Evolutionary conservation across 768 basidiomycete species (phyloP).

Genomic region (Tricholoma saponaceum): DNA sequence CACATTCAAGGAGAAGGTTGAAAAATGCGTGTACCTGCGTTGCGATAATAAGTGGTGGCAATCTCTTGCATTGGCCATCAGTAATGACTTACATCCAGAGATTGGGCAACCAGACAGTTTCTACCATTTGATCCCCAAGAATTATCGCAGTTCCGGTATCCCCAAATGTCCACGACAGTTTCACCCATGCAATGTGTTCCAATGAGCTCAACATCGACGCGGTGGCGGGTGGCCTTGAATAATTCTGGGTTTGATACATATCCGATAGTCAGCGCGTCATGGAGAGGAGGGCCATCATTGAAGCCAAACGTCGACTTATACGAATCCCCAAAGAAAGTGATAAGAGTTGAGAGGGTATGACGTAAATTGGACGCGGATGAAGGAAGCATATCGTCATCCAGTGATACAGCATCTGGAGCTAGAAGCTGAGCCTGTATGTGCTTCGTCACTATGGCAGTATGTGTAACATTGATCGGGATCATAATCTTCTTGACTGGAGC

Average conservation of each 20-base stretch:
- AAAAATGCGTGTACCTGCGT: slow-evolving; percentile 63
- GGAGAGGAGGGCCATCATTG: slow-evolving; percentile 79
- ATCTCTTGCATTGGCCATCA: not conserved
- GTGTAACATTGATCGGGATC: slow-evolving; percentile 88
- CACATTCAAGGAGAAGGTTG: slow-evolving; percentile 55
- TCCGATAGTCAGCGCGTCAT: slow-evolving; percentile 80
- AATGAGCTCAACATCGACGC: slow-evolving; percentile 78
- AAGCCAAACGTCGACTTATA: slow-evolving; percentile 81
- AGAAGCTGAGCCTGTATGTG: slow-evolving; percentile 52
- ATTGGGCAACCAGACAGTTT: slow-evolving; percentile 71
- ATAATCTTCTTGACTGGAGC: slow-evolving; percentile 63
- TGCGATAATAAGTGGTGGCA: not conserved
- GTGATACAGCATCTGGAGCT: slow-evolving; percentile 19
- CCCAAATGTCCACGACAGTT: slow-evolving; percentile 78
- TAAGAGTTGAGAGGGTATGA: slow-evolving; percentile 68
- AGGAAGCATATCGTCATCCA: slow-evolving; percentile 24
- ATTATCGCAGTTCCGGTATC: slow-evolving; percentile 54
- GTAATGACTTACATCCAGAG: slow-evolving; percentile 52
- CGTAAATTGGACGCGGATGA: slow-evolving; percentile 46
- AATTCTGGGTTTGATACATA: slow-evolving; percentile 69
- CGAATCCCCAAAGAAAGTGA: slow-evolving; percentile 67
- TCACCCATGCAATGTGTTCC: slow-evolving; percentile 68
- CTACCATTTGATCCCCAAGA: slow-evolving; percentile 71
- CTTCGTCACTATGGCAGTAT: slow-evolving; percentile 72
- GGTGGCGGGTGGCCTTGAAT: slow-evolving; percentile 58